Evolutionary conservation across 2,329 filamentous ascomycete genomes (phyloP), one percentile per base, ranked within the genome.

Genomic region (Fusarium ambrosium): DNA sequence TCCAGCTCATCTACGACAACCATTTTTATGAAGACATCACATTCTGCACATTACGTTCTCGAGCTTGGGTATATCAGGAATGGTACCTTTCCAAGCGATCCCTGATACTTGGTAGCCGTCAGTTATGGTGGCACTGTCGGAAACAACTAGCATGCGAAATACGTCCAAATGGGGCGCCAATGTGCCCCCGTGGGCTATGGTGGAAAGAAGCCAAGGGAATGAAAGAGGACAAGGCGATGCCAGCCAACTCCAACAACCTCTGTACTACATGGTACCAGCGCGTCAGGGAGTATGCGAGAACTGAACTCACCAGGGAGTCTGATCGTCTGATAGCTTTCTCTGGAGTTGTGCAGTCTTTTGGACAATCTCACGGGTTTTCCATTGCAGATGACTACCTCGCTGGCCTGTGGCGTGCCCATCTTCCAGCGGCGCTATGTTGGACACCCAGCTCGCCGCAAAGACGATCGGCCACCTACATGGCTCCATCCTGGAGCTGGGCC

Each of bases 101-200:
- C 1, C 59, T 62, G 7, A 62, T 62, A 2, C 39, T 62, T 4
- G 41, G 41, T 14, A n/a, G 16, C 37, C 24, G 20, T 14, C 41
- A 62, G 11, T 29, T 62, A 11, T 62, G 59, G 59, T 62, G 59
- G 59, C 59, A 62, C 34, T 62, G 59, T 24, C 27, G 59, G 6
- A 8, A 51, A 37, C 24, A 34, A 10, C 20, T 62, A 14, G 41
- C 39, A 14, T 62, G 59, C 8, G 59, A 62, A 27, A 51, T 34
- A 3, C 16, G 27, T 4, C 59, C 59, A 16, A 39, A 36, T 9
- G 59, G 41, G 3, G 27, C 24, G 1, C 41, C 59, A 2, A 18
- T 22, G 20, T 20, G 20, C 7, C 5, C 29, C 0, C 18, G 59
- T 13, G 41, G 27, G 24, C 9, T 7, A 2, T 36, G n/a, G 39